Evolutionary conservation across 148 eudicot species (phyloP).

Genomic region (Amaranthus cruentus): DNA sequence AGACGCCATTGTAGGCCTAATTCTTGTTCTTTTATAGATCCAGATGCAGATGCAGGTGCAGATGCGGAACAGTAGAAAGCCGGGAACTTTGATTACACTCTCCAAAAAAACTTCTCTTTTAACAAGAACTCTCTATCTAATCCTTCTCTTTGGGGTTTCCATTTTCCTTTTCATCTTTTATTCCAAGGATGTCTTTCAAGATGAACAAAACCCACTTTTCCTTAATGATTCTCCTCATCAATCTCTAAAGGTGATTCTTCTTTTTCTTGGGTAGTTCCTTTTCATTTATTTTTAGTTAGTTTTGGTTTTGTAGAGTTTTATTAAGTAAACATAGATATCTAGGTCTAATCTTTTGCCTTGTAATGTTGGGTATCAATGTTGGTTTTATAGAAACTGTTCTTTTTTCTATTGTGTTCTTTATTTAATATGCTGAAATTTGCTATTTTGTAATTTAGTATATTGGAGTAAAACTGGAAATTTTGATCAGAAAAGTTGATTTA

Average conservation of each 20-base stretch:
- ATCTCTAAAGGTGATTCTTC: conserved; percentile 22
- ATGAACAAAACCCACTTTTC: conserved; percentile 26
- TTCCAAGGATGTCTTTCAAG: conserved; percentile 32
- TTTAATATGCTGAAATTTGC: background rate
- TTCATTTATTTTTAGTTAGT: background rate
- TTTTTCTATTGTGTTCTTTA: background rate
- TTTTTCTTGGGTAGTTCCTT: background rate
- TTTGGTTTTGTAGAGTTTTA: background rate
- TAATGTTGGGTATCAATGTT: background rate
- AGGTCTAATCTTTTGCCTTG: background rate
- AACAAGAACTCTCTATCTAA: conserved; percentile 28
- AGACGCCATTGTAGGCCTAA: too few relatives aligned
- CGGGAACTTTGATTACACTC: conserved; percentile 14
- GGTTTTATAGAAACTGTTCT: background rate
- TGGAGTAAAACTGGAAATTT: background rate
- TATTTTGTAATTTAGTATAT: background rate
- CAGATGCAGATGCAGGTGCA: too few relatives aligned
- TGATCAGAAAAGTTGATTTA: background rate
- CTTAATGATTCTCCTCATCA: conserved; percentile 15
- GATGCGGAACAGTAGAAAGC: background rate
- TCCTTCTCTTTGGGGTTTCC: conserved; percentile 34
- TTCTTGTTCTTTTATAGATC: too few relatives aligned
- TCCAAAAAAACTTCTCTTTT: conserved; percentile 31
- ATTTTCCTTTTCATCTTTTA: conserved; percentile 32
- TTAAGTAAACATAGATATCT: background rate